Conservation (phyloP, 1,284 basidiomycete genomes). For the Pyrrhoderma lamaoense region DNA sequence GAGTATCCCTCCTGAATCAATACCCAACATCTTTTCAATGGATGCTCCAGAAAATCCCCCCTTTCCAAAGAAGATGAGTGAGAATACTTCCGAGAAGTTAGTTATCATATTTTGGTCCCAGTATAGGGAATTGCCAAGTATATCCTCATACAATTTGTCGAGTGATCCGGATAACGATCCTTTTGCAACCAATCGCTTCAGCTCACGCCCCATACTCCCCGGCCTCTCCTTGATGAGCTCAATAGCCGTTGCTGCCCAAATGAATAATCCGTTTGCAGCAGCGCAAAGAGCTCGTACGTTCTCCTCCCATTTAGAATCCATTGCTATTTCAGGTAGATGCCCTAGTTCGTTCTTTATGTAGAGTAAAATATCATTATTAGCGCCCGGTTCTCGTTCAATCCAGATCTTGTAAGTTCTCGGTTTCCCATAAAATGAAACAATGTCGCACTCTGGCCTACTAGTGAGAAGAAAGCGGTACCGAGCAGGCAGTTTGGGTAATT, state of each 20-base stretch:
- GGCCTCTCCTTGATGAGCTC: neutral
- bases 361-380: neutral
- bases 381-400: neutral
- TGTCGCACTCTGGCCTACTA: neutral
- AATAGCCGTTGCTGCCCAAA: neutral
- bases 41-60: neutral
- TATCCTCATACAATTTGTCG: neutral
- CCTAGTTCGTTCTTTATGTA: neutral
- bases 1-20: neutral
- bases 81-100: neutral
- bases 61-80: neutral
- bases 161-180: too few species aligned
- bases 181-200: neutral
- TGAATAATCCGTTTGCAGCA: neutral
- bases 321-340: neutral
- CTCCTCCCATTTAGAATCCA: neutral
- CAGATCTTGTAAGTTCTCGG: neutral
- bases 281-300: neutral
- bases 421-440: neutral
- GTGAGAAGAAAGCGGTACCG: slow-evolving; percentile 1
- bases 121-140: neutral
- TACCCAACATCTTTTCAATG: too few species aligned
- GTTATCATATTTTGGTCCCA: neutral
- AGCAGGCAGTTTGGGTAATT: neutral
- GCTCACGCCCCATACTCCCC: neutral